These are phyloP conservation scores for Phytophthora ramorum DNA, from an alignment of 352 stramenopile species.

Conservation along the genomic window DNA sequence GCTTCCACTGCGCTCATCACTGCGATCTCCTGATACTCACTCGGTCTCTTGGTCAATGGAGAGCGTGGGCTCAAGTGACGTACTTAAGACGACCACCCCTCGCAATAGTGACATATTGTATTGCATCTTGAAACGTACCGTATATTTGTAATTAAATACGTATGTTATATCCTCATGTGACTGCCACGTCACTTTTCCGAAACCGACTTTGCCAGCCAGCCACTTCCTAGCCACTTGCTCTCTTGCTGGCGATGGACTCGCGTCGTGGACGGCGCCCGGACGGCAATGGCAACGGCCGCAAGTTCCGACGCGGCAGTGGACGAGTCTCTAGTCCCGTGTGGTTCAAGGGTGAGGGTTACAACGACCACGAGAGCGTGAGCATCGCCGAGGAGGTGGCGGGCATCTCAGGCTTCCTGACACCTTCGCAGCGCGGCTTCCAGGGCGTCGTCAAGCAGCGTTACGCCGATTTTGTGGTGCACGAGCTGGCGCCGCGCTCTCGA, in stretches of 20 bases:
- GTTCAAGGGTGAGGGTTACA: conserved; percentile 74
- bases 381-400: conserved; percentile 71
- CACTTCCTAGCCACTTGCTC: conserved; percentile 1
- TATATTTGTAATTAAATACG: not conserved
- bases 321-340: conserved; percentile 28
- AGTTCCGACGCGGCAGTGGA: conserved; percentile 21
- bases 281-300: conserved; percentile 17
- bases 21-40: not conserved
- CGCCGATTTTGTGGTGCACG: conserved; percentile 88
- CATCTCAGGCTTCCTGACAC: conserved; percentile 59
- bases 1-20: conserved; percentile 55
- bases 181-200: conserved; percentile 16
- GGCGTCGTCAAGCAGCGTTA: conserved; percentile 85
- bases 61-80: not conserved
- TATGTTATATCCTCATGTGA: not conserved
- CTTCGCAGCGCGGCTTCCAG: conserved; percentile 52
- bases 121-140: conserved; percentile 1
- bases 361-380: conserved; percentile 63
- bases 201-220: conserved; percentile 1
- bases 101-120: conserved; percentile 6
- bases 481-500: conserved; percentile 42
- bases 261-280: conserved; percentile 35
- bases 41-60: conserved; percentile 36
- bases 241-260: conserved; percentile 27
- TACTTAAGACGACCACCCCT: conserved; percentile 2